Conservation (phyloP, 495 filamentous ascomycete genomes). For the Xeromyces bisporus region DNA sequence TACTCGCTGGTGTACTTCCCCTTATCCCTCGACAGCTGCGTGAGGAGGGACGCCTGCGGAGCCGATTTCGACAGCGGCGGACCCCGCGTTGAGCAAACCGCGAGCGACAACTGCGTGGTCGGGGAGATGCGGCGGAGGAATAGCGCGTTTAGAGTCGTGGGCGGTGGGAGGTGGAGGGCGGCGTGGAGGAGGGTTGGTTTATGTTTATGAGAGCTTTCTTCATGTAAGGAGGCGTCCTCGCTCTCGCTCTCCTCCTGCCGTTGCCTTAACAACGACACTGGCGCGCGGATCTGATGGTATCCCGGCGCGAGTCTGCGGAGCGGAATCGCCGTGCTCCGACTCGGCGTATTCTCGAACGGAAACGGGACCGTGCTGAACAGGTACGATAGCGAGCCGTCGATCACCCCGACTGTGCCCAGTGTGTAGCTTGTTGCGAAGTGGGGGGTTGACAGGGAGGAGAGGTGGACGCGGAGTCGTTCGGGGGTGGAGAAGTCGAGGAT, state of each 20-base stretch:
- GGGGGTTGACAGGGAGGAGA: constrained; percentile 79
- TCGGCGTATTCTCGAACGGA: constrained; percentile 39
- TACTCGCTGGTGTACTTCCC: constrained; percentile 84
- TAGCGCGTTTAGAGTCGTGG: constrained; percentile 69
- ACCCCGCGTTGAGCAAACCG: constrained; percentile 60
- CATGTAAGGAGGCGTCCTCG: constrained; percentile 4
- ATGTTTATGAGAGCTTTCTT: constrained; percentile 11
- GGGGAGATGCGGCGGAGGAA: constrained; percentile 70
- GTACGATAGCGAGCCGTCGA: constrained; percentile 85
- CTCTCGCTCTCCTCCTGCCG: background rate
- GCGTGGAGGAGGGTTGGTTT: constrained; percentile 69
- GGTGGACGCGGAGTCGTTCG: constrained; percentile 51
- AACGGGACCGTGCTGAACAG: constrained; percentile 72
- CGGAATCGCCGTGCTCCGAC: constrained; percentile 40
- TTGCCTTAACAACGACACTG: constrained; percentile 16
- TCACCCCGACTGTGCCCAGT: constrained; percentile 64
- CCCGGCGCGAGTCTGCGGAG: constrained; percentile 49
- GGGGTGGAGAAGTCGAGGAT: constrained; percentile 76
- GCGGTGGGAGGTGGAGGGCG: constrained; percentile 63
- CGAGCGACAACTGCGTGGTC: constrained; percentile 60
- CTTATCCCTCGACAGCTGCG: constrained; percentile 70
- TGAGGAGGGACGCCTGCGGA: constrained; percentile 38
- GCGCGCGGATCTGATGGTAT: constrained; percentile 45
- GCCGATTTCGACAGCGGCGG: constrained; percentile 26
- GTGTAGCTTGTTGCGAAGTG: constrained; percentile 88